Evolutionary conservation across 768 basidiomycete species (phyloP), one percentile per base, ranked within the genome.

Genomic region (Suillus sp.): DNA sequence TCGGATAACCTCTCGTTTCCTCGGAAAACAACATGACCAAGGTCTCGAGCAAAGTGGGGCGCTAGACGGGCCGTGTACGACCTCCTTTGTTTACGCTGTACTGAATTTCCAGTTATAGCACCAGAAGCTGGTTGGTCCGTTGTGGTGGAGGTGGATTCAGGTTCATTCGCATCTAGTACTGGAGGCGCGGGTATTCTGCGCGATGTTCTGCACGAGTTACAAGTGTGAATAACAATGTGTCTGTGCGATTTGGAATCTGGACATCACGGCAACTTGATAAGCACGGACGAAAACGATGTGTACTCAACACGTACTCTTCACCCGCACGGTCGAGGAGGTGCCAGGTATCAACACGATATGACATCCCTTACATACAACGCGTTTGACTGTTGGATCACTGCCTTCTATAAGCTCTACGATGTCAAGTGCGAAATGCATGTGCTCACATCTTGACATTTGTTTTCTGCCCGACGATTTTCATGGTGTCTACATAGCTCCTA

Each of bases 361-460:
- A 69, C 93, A 96, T 1, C 79, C 79, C 71, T 84, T 86, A 76
- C 93, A 96, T 8, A 94, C 68, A 1, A 88, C 85, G 13, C 93
- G 87, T 72, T 95, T 96, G n/a, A 95, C 81, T 1, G 83, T 78
- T 0, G 93, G 93, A 71, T 95, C 93, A 68, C 93, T 94, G 66
- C 50, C 1, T 35, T 20, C 63, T 42, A 18, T 56, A 22, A 54
- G 22, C 40, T 43, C n/a, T 51, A 4, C n/a, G 30, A 16, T 27
- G 5, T 2, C 20, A 60, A 56, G 38, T 22, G 10, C n/a, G 30
- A 22, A 22, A 59, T 9, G 18, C 16, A 43, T 53, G 62, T 48
- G 77, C 84, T 48, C 43, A 94, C 93, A 94, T 87, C 70, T 86
- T 87, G 25, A 92, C 86, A 25, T 86, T 89, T 0, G 91, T 86